Percentiles rank a stretch among this genome's conserved stretches.
These are phyloP conservation scores for Solanum arcanum DNA, from an alignment of 257 asterid genomes.

Conservation along the genomic window DNA sequence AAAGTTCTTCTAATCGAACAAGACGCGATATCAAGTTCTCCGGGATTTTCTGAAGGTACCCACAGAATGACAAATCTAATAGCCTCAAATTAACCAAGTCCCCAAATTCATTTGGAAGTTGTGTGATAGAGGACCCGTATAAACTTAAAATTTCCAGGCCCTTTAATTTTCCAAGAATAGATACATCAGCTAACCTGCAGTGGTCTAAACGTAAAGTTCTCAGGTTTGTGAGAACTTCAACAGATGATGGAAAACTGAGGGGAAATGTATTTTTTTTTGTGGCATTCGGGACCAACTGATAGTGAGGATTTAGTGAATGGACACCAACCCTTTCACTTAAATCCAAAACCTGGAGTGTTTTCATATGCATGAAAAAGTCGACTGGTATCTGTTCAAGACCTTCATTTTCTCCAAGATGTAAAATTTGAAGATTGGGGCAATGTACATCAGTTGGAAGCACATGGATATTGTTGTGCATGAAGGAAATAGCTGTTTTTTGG, in stretches of 20 bases:
- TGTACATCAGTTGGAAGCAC: neutral
- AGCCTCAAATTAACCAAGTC: neutral
- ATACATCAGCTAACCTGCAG: neutral
- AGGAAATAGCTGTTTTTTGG: neutral
- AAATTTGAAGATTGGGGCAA: conserved; percentile 5
- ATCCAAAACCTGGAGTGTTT: neutral
- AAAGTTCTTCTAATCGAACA: neutral
- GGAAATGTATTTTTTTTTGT: neutral
- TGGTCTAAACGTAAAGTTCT: neutral
- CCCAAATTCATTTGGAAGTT: neutral
- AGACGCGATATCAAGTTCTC: neutral
- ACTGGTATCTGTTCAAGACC: neutral
- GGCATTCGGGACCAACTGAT: neutral
- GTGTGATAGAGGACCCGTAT: neutral
- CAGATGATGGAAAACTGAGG: neutral
- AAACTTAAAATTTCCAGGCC: neutral
- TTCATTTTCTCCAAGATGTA: conserved; percentile 6
- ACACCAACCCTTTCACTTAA: conserved; percentile 6
- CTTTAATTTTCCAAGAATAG: neutral
- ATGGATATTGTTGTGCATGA: neutral
- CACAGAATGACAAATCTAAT: neutral
- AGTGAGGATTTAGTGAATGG: neutral
- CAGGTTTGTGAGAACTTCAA: neutral
- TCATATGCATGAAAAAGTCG: neutral
- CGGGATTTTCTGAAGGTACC: neutral